Base-by-base conservation (phyloP, 2,329 filamentous ascomycete species). In the Lomentospora prolificans region DNA sequence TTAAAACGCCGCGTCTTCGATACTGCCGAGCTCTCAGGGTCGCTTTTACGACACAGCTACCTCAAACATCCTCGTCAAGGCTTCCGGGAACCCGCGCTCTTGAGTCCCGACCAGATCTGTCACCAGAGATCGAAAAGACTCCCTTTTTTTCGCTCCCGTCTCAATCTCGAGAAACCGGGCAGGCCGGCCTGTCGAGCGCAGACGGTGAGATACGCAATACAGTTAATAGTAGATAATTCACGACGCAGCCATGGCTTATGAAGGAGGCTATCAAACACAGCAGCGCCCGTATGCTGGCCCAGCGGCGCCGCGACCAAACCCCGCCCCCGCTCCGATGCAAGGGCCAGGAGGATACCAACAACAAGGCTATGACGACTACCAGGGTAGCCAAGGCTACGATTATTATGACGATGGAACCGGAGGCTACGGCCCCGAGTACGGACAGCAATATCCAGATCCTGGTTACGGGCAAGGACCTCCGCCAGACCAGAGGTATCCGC, bases 261-360 rank as follows among this genome's bases (percentile, higher is more conserved):
- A 78, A 59, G 72, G 70, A 58, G 73, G 69, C 58, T 78, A 76
- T 58, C 69, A 70, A 57, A 69, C 62, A 48, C 72, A 75, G 54
- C 72, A 77, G 62, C 73, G 74, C 57, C 72, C 73, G n/a, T 78
- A 79, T 62, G 71, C 69, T 58, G 75, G 75, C 36, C 72, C 70
- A 30, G 73, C 71, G 53, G 70, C 70, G 48, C 73, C 72, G 55
- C 67, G 44, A n/a, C 46, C 22, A 14, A 50, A 33, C 41, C 53
- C 53, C 27, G 73, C 55, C 67, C 70, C 51, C 64, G 62, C 50
- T 70, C 71, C 39, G 24, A 33, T 41, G 25, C 55, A 24, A 25
- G 55, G 33, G 14, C 50, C 50, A 31, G 50, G 22, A 56, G 71
- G 67, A 28, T 69, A 69, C 55, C 63, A 64, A 9, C 65, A 64